phyloP scores from a whole-genome alignment of 2,329 filamentous ascomycete genomes.

The Ploettnerulaceae sp. region DNA sequence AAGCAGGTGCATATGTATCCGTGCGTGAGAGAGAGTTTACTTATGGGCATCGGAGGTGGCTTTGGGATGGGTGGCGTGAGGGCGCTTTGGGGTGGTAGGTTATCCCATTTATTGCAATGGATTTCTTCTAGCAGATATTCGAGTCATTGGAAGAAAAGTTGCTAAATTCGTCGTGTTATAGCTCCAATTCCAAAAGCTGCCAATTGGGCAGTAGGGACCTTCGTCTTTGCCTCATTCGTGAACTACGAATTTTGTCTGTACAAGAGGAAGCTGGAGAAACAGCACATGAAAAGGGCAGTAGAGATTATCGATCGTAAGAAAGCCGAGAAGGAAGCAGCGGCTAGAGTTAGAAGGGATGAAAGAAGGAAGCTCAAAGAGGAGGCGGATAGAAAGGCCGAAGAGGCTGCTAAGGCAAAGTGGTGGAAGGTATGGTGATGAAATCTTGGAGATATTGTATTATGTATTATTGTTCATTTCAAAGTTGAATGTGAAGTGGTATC shows the following conservation, averaged over 20 bases:
- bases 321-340: conserved; percentile 52
- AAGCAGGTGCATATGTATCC: conserved; percentile 70
- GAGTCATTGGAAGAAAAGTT: not conserved
- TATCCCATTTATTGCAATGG: conserved; percentile 1
- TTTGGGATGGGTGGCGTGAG: conserved; percentile 70
- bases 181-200: conserved; percentile 61
- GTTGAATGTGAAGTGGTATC: too few relatives aligned
- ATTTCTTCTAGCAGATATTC: not conserved
- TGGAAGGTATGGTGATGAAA: conserved; percentile 32
- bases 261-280: conserved; percentile 66
- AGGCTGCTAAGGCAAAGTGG: conserved; percentile 24
- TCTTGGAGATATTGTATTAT: not conserved
- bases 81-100: conserved; percentile 68
- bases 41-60: conserved; percentile 78
- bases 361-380: conserved; percentile 41
- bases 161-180: conserved; percentile 30
- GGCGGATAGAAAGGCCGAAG: conserved; percentile 35
- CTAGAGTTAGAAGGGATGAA: conserved; percentile 39
- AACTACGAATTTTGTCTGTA: conserved; percentile 84
- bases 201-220: conserved; percentile 82
- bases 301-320: conserved; percentile 75
- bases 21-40: conserved; percentile 75
- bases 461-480: too few relatives aligned
- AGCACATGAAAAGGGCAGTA: conserved; percentile 79
- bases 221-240: conserved; percentile 62